Base-by-base conservation (phyloP, 257 asterid species). In the Thymus mandschuricus region DNA sequence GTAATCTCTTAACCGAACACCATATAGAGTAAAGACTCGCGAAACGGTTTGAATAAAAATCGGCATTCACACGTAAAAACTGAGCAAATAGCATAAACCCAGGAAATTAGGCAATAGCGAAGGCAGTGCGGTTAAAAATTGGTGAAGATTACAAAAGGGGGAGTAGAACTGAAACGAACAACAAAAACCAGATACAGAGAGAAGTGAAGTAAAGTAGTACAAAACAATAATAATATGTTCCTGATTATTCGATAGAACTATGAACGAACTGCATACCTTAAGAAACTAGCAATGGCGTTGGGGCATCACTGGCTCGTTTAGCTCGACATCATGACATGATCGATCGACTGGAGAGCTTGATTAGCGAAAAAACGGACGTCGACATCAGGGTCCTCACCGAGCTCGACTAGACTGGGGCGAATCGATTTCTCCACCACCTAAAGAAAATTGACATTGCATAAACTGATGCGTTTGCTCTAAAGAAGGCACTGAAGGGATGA, bases 341-440 rank as follows among this genome's bases (percentile, higher is more conserved):
- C 88, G 7, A 81, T 87, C 2, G 96, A 85, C 72, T 90, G 95
- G 30, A 93, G 88, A 10, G 96, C 98, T 82, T 93, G 91, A 77
- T 81, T 91, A 13, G 97, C 98, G 1, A 84, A 90, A 60, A 80
- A 88, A 66, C 96, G 92, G 74, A 92, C 98, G 70, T 92, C 98
- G 27, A 90, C 97, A 70, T 92, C 98, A n/a, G 97, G 95, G 69
- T 92, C 98, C 86, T 92, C 98, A 0, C 86, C 74, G 27, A 93
- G 93, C 68, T 93, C 98, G 34, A 82, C 94, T 80, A 93, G 80
- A 73, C 85, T 75, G 12, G 96, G 98, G 48, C 89, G 87, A 59
- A 93, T 87, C 55, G 89, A 81, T 44, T 75, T 85, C 85, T 93
- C 97, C 67, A 86, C 96, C 78, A 93, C 98, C 98, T 91, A 80